Conservation (phyloP, 2,329 filamentous ascomycete genomes). For the Diaporthe batatas region DNA sequence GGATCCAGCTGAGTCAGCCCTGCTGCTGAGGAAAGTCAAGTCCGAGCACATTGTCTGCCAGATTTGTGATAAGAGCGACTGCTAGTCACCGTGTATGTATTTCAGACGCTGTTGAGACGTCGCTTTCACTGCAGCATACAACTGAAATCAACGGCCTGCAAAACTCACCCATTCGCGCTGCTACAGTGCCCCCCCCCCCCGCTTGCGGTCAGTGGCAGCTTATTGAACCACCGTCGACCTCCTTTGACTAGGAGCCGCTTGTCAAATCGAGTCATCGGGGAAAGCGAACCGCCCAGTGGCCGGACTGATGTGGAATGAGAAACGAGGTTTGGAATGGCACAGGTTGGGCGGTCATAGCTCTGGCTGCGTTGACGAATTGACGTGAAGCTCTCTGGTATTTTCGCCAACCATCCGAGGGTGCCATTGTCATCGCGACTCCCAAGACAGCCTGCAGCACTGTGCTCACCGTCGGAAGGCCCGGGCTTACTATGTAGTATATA, state of each 20-base stretch:
- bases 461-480: conserved; percentile 3
- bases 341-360: no score
- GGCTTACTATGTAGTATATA: not conserved
- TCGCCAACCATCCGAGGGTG: not conserved
- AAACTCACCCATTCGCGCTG: not conserved
- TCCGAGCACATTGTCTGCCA: not conserved
- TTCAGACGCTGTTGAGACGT: not conserved
- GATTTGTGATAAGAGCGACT: not conserved
- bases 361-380: not conserved
- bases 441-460: not conserved
- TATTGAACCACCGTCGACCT: not conserved
- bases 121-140: not conserved
- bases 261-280: no score
- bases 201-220: not conserved
- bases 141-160: not conserved
- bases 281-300: not conserved
- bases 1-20: conserved; percentile 15
- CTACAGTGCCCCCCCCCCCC: not conserved
- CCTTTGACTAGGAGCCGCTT: no score
- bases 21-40: not conserved
- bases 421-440: not conserved
- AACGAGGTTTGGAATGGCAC: not conserved
- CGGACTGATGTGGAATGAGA: no score
- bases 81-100: not conserved
- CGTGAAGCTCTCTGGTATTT: no score